Percentiles rank a stretch among this genome's conserved stretches.
These are phyloP conservation scores for Henckelia pumila DNA, from an alignment of 257 asterid genomes.

Conservation along the genomic window DNA sequence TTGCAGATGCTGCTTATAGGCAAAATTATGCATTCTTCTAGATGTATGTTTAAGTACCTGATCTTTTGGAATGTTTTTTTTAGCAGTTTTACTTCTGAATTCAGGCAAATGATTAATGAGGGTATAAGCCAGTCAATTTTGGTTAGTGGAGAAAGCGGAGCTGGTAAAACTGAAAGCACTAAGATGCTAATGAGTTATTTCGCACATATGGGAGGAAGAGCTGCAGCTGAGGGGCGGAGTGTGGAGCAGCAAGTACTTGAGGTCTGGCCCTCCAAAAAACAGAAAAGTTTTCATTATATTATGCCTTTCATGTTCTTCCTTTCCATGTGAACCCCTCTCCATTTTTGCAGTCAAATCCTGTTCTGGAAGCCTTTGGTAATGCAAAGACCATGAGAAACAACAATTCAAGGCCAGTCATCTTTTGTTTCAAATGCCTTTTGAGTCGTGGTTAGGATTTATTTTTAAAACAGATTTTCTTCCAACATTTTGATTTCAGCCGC, in stretches of 20 bases:
- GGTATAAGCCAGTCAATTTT: constrained; percentile 74
- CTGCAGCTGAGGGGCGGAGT: constrained; percentile 53
- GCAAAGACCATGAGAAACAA: constrained; percentile 91
- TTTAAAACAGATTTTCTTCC: background rate
- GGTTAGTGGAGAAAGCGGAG: constrained; percentile 98
- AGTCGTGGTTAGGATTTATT: background rate
- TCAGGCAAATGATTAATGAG: constrained; percentile 82
- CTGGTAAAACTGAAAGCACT: constrained; percentile 95
- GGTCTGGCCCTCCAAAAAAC: constrained; percentile 50
- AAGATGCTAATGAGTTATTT: constrained; percentile 84
- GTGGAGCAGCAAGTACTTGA: constrained; percentile 94
- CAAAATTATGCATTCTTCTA: constrained; percentile 23
- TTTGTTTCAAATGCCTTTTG: constrained; percentile 20
- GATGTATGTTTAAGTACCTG: background rate
- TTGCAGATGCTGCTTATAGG: constrained; percentile 94
- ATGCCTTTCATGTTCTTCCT: constrained; percentile 6
- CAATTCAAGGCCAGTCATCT: constrained; percentile 64
- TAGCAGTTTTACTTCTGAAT: too few relatives aligned
- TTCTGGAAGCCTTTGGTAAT: constrained; percentile 91
- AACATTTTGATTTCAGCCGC: constrained; percentile 78
- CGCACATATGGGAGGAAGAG: constrained; percentile 85
- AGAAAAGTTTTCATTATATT: constrained; percentile 9
- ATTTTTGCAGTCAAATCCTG: constrained; percentile 82
- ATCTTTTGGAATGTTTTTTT: constrained; percentile 10
- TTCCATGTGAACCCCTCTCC: constrained; percentile 13